Evolutionary conservation across 805 yeast species (phyloP).

Genomic region (Wickerhamiella lipophila): DNA sequence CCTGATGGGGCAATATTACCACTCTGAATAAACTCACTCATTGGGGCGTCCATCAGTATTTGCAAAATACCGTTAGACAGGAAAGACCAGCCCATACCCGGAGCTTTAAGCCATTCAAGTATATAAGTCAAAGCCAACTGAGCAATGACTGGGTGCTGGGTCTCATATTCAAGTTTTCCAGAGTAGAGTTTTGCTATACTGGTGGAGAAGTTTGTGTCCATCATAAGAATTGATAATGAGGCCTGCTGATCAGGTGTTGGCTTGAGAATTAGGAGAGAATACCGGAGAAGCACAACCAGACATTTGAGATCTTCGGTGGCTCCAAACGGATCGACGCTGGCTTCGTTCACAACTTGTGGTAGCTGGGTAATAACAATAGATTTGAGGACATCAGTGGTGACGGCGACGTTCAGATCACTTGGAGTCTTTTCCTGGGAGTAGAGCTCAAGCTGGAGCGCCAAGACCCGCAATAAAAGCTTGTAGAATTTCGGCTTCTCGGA

Average conservation of each 20-base stretch:
- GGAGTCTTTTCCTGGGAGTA: background rate
- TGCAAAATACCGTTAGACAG: constrained; percentile 52
- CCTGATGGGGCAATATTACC: constrained; percentile 47
- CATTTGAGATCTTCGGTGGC: constrained; percentile 10
- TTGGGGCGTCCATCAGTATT: constrained; percentile 59
- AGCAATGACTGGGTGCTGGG: constrained; percentile 56
- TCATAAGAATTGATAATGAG: background rate
- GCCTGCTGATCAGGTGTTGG: background rate
- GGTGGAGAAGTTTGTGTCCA: background rate
- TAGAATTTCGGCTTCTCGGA: constrained; percentile 23
- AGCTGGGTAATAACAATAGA: constrained; percentile 1
- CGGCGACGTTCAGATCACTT: background rate
- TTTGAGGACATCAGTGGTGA: background rate
- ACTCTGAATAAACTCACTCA: constrained; percentile 50
- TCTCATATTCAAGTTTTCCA: constrained; percentile 47
- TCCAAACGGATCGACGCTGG: background rate
- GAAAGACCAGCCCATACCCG: constrained; percentile 52
- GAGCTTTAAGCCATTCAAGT: constrained; percentile 51
- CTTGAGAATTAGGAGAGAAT: background rate
- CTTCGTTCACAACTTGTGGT: constrained; percentile 5
- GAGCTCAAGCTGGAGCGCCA: constrained; percentile 8
- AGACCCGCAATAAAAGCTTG: constrained; percentile 23
- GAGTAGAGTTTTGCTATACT: constrained; percentile 37
- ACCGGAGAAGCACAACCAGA: background rate
- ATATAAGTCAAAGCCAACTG: constrained; percentile 57